Conservation (phyloP, 2,329 filamentous ascomycete genomes). For the Xylariales sp. region DNA sequence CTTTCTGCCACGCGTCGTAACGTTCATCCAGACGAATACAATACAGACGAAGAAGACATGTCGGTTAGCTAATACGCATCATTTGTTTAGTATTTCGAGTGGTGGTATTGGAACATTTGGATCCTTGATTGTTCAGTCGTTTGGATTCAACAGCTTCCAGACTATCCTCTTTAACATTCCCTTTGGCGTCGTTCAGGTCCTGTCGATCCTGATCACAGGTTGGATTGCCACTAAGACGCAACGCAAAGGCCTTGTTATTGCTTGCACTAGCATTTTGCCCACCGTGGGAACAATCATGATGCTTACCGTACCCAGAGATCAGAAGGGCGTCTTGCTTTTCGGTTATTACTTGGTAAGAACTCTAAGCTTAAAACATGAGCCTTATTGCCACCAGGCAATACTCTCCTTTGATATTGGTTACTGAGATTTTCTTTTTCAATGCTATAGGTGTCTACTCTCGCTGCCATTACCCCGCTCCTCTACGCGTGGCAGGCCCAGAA, state of each 20-base stretch:
- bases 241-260: slow-evolving; percentile 39
- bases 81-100: slow-evolving; percentile 32
- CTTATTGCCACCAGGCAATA: too few relatives aligned
- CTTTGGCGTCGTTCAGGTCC: slow-evolving; percentile 30
- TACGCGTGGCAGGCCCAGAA: slow-evolving; percentile 55
- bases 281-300: slow-evolving; percentile 40
- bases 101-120: slow-evolving; percentile 33
- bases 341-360: slow-evolving; percentile 49
- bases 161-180: slow-evolving; percentile 37
- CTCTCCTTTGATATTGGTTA: too few relatives aligned
- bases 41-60: too few relatives aligned
- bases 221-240: slow-evolving; percentile 36
- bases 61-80: too few relatives aligned
- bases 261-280: slow-evolving; percentile 30
- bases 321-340: slow-evolving; percentile 44
- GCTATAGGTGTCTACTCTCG: too few relatives aligned
- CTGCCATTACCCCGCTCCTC: slow-evolving; percentile 47
- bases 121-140: slow-evolving; percentile 34
- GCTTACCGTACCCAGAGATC: slow-evolving; percentile 38
- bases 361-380: too few relatives aligned
- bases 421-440: too few relatives aligned
- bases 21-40: too few relatives aligned
- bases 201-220: slow-evolving; percentile 26
- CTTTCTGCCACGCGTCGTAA: too few relatives aligned
- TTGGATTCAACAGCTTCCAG: slow-evolving; percentile 32